Evolutionary conservation across 306 rosid species (phyloP), one percentile per base, ranked within the genome.

Genomic region (Rosa persica): DNA sequence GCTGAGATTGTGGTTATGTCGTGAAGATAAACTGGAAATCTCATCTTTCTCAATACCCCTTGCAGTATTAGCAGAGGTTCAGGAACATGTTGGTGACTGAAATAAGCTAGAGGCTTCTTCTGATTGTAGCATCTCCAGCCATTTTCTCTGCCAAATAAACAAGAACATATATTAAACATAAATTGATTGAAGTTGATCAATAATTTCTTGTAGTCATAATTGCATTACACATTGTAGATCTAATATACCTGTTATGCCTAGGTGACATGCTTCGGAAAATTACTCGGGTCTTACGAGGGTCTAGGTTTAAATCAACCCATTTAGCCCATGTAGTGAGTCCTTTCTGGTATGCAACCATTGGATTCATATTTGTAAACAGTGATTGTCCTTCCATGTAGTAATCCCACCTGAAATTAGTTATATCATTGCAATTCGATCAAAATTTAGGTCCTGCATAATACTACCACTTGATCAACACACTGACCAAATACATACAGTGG

Each of bases 271-370:
- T 95, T 80, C 99, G 85, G 67, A 95, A 95, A 81, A 93, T 76
- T 48, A 95, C 90, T 52, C 75, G 79, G 85, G 90, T 91, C 86
- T 76, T 85, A 44, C 74, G 82, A 44, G 97, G 97, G 70, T 90
- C 87, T 38, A 95, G 86, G 79, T 95, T 95, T 54, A 88, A 77
- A 85, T 93, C 97, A 76, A 91, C 88, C 99, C 99, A 95, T 82
- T 85, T 95, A 78, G 99, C 97, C 99, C 98, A 95, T 76, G 98
- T 93, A 17, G 89, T 86, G 52, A 95, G 98, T 86, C 97, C 99
- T 79, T 89, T 95, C 78, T 91, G 93, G 83, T 93, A 95, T 38
- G 99, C 99, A 84, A 93, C 84, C 98, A 95, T 95, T 64, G 97
- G 96, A 82, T 95, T 91, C 96, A 95, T 85, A 75, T 76, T 86